Base-by-base conservation (phyloP, 2,329 filamentous ascomycete species). In the Stagonosporopsis cucurbitacearum region DNA sequence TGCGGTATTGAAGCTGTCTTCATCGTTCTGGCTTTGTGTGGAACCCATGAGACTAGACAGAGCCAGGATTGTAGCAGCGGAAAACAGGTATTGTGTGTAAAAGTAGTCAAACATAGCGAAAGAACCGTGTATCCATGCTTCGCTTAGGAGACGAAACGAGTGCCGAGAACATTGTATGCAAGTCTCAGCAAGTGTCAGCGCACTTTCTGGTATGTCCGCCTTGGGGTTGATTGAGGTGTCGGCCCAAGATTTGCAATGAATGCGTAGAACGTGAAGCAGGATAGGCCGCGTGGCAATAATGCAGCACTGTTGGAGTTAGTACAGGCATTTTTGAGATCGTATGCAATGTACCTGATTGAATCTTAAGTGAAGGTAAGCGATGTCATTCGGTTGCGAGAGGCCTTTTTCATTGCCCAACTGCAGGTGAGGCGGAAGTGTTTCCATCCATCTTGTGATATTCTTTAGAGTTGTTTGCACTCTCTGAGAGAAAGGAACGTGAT, bases 51-150 rank as follows among this genome's bases (percentile, higher is more conserved):
- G 63, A 33, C 75, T 78, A 2, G 80, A 80, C 1, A 80, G 70
- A 0, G 77, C 78, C 2, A 82, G 72, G 4, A 81, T 73, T 0
- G 76, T 79, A 2, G 78, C 72, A 0, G 79, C 74, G 0, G 80
- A 78, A 63, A 82, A 82, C 23, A 82, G 75, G 36, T 80, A 81
- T 42, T 81, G 78, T 0, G 77, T 77, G 62, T 77, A 74, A 42
- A 78, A 78, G 63, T 80, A 81, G 54, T 81, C 80, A 41, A 82
- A 80, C 0, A 75, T 80, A 0, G 75, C 68, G 50, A 81, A 80
- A 0, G 78, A 76, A 0, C 80, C 80, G 28, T 79, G 75, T 2
- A 81, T 76, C 80, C 80, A 82, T 12, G 73, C 74, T 6, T 79
- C 73, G 2, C 75, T 78, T 0, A 82, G 65, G 0, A 82, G 65